Conservation (phyloP, 2,329 filamentous ascomycete species). For the Talaromyces sp. region DNA sequence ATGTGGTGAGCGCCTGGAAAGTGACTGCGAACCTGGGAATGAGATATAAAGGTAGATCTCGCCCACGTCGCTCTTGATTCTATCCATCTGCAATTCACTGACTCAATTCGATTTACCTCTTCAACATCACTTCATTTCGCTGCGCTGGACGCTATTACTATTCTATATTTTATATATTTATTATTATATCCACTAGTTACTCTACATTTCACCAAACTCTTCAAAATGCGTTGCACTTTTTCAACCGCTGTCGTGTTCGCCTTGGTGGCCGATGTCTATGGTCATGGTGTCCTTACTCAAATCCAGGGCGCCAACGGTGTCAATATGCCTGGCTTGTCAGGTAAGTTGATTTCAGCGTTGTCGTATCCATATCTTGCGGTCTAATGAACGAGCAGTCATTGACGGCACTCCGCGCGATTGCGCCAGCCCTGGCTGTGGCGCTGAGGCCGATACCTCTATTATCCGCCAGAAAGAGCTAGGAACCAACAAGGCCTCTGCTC, state of each 20-base stretch:
- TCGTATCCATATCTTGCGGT: too few relatives aligned
- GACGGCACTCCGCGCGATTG: conserved; percentile 69
- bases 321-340: conserved; percentile 59
- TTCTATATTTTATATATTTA: too few relatives aligned
- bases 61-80: too few relatives aligned
- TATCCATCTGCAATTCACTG: too few relatives aligned
- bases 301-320: conserved; percentile 61
- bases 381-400: conserved; percentile 41
- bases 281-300: conserved; percentile 58
- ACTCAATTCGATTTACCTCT: too few relatives aligned
- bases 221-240: conserved; percentile 50
- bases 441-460: conserved; percentile 69
- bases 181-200: too few relatives aligned
- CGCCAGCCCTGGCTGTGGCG: conserved; percentile 58
- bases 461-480: conserved; percentile 61
- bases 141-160: too few relatives aligned
- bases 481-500: conserved; percentile 53
- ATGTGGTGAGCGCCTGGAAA: too few relatives aligned
- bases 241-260: conserved; percentile 47
- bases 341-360: conserved; percentile 26
- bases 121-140: too few relatives aligned
- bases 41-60: too few relatives aligned
- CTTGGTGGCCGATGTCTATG: conserved; percentile 48
- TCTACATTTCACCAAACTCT: background rate
- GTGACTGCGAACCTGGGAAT: too few relatives aligned